phyloP scores from a whole-genome alignment of 192 early-diverging fungal genomes.

The Spinellus fusiger region DNA sequence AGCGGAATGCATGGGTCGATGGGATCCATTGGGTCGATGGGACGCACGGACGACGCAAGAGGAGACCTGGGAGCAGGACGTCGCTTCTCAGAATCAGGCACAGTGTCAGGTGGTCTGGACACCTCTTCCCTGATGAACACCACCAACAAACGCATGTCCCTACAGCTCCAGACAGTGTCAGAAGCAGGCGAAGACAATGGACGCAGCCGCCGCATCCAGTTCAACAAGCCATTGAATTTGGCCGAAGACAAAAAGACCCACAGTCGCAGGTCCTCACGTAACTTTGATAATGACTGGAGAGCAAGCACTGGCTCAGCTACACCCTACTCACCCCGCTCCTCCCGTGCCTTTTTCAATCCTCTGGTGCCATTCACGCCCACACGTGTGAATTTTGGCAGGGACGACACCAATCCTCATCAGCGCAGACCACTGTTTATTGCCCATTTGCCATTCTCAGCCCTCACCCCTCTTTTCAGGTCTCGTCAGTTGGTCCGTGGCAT shows the following conservation, averaged over 20 bases:
- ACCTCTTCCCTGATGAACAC: not conserved
- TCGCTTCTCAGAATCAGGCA: conserved; percentile 11
- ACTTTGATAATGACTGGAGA: conserved; percentile 37
- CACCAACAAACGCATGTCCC: conserved; percentile 10
- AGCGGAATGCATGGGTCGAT: no score
- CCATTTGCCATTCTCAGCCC: conserved; percentile 48
- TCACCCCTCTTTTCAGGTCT: conserved; percentile 42
- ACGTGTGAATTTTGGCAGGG: conserved; percentile 35
- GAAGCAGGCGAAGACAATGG: conserved; percentile 10
- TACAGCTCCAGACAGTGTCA: conserved; percentile 22
- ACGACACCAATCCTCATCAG: conserved; percentile 44
- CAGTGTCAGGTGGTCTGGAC: not conserved
- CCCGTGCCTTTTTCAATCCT: conserved; percentile 27
- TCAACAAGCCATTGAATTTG: conserved; percentile 32
- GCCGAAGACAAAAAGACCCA: conserved; percentile 13
- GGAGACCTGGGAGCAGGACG: not conserved
- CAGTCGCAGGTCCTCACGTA: conserved; percentile 32
- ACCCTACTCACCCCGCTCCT: conserved; percentile 1
- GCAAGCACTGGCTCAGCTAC: conserved; percentile 9
- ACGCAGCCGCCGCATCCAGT: conserved; percentile 17
- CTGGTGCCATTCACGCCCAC: conserved; percentile 39
- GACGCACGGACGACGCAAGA: no score
- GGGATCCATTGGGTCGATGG: no score
- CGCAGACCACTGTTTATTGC: conserved; percentile 49
- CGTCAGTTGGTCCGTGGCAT: conserved; percentile 63